Percentiles rank a stretch among this genome's conserved stretches.
phyloP scores from a whole-genome alignment of 1,139 yeast genomes.

The Magnusiomyces ingens region DNA sequence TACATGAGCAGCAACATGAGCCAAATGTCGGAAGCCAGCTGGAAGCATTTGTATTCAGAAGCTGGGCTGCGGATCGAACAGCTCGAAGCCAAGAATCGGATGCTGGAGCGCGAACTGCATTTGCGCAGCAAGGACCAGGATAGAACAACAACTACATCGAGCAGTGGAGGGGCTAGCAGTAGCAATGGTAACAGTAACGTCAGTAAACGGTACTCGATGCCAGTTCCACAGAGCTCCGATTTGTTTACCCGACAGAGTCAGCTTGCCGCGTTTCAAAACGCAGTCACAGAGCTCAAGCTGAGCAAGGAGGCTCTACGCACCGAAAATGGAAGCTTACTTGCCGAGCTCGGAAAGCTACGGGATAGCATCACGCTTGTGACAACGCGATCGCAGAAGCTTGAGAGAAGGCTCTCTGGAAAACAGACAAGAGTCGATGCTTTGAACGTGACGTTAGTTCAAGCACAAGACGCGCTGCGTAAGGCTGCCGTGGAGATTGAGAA shows the following conservation, averaged over 20 bases:
- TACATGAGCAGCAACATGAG: not conserved
- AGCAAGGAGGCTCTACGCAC: conserved; percentile 9
- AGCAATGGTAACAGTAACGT: not conserved
- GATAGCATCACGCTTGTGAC: not conserved
- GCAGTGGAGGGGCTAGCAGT: not conserved
- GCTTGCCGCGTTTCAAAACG: conserved; percentile 8
- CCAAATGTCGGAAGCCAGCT: not conserved
- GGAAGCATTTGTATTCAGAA: not conserved
- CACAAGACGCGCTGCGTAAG: conserved; percentile 1
- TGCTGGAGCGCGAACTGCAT: conserved; percentile 6
- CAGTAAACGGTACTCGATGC: conserved; percentile 3
- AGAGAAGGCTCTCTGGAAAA: conserved; percentile 6
- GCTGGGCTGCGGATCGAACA: not conserved
- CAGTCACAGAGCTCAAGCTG: conserved; percentile 7
- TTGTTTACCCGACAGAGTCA: not conserved
- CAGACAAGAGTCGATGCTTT: conserved; percentile 1
- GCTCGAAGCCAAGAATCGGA: conserved; percentile 1
- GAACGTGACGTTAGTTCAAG: not conserved
- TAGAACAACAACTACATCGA: not conserved
- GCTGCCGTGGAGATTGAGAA: conserved; percentile 2
- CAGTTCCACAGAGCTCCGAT: not conserved
- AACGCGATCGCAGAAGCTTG: conserved; percentile 3
- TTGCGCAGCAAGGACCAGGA: not conserved
- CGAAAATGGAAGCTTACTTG: conserved; percentile 5
- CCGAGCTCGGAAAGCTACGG: conserved; percentile 1